These are phyloP conservation scores for Termitomyces sp. DNA, from an alignment of 768 basidiomycete species.

Conservation along the genomic window DNA sequence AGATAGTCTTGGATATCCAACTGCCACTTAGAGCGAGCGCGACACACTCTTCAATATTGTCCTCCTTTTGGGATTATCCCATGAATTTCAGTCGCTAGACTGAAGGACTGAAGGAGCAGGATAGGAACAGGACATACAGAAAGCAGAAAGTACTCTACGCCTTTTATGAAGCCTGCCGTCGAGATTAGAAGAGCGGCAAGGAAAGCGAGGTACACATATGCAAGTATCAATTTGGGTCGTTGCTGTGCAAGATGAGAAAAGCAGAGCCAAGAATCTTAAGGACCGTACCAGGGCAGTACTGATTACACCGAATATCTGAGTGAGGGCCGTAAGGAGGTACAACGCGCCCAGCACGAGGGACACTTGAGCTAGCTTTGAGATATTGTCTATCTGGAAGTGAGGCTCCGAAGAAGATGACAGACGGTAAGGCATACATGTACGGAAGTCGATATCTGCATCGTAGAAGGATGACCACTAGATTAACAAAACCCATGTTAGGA, in stretches of 20 bases:
- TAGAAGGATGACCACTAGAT: constrained; percentile 27
- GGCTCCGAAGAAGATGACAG: neutral
- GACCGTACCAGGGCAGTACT: constrained; percentile 11
- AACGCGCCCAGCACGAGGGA: constrained; percentile 30
- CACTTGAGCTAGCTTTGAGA: constrained; percentile 24
- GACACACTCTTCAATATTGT: constrained; percentile 31
- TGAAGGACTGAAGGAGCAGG: neutral
- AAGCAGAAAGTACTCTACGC: constrained; percentile 32
- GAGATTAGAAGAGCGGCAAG: constrained; percentile 29
- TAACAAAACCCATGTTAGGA: neutral
- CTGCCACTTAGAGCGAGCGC: constrained; percentile 26
- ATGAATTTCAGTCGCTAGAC: neutral
- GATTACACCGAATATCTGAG: constrained; percentile 15
- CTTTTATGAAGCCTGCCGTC: constrained; percentile 27
- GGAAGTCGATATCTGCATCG: constrained; percentile 27
- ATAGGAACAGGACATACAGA: constrained; percentile 22
- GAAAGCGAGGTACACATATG: constrained; percentile 20
- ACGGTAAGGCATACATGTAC: constrained; percentile 7
- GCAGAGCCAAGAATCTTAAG: neutral
- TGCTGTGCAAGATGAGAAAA: constrained; percentile 10
- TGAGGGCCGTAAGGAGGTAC: constrained; percentile 23
- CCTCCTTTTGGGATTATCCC: constrained; percentile 21
- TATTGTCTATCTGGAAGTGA: constrained; percentile 14
- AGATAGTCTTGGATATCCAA: constrained; percentile 28
- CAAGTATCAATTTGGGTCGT: constrained; percentile 18